phyloP scores from a whole-genome alignment of 768 basidiomycete genomes.

The Candolleomyces aberdarensis region DNA sequence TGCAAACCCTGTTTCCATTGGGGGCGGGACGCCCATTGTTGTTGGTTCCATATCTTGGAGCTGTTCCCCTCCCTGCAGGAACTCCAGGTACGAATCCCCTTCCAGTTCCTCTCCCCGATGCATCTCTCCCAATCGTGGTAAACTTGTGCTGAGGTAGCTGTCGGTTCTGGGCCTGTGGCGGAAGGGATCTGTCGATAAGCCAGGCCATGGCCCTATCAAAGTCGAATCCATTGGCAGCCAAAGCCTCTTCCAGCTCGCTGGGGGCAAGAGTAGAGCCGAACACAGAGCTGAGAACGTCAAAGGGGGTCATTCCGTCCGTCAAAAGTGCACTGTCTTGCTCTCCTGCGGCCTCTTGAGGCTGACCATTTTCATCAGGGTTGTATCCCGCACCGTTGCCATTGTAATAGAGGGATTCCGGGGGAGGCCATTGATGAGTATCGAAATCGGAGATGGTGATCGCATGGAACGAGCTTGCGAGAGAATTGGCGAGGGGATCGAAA shows the following conservation, averaged over 20 bases:
- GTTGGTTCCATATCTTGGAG: conserved; percentile 30
- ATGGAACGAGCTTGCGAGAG: conserved; percentile 55
- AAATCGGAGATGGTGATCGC: conserved; percentile 63
- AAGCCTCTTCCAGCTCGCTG: conserved; percentile 90
- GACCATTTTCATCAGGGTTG: conserved; percentile 7
- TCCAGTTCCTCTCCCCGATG: conserved; percentile 38
- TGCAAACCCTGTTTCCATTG: conserved; percentile 80
- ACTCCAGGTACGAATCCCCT: conserved; percentile 31
- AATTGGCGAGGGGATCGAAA: conserved; percentile 71
- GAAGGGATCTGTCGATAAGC: conserved; percentile 70
- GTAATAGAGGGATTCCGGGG: conserved; percentile 9
- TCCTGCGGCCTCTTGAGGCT: conserved; percentile 24
- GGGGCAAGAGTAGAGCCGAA: conserved; percentile 90
- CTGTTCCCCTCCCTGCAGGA: conserved; percentile 22
- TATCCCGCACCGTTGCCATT: conserved; percentile 11
- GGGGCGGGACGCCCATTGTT: conserved; percentile 53
- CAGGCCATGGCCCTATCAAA: conserved; percentile 96
- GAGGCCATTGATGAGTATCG: conserved; percentile 44
- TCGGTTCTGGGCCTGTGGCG: conserved; percentile 27
- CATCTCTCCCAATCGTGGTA: conserved; percentile 60
- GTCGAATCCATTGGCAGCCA: conserved; percentile 85
- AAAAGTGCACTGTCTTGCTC: conserved; percentile 57
- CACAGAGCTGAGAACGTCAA: conserved; percentile 92
- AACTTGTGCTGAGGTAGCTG: conserved; percentile 39
- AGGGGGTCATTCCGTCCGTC: conserved; percentile 94